Percentiles rank a stretch among this genome's conserved stretches.
Evolutionary conservation across 129 eudicot species (phyloP).

Genomic region (Smallanthus sonchifolius): DNA sequence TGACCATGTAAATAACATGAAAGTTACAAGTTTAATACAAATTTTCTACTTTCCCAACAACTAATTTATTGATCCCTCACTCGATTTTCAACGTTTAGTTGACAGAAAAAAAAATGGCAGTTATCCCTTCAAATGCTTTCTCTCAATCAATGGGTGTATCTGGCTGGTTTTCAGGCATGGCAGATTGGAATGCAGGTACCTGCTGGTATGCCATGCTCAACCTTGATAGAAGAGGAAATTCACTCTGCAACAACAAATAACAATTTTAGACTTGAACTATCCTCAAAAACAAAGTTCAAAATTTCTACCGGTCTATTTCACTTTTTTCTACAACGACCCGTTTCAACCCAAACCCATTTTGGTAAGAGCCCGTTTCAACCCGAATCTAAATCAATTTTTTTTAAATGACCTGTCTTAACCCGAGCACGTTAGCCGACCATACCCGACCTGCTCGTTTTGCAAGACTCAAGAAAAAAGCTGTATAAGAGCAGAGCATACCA

Average conservation of each 20-base stretch:
- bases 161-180: conserved; percentile 65
- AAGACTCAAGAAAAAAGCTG: no score
- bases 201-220: conserved; percentile 51
- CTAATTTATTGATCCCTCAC: neutral
- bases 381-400: no score
- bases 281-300: neutral
- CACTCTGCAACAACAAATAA: conserved; percentile 36
- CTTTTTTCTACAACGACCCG: neutral
- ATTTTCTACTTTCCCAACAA: neutral
- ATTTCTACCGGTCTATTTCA: neutral
- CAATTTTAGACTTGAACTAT: neutral
- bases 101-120: neutral
- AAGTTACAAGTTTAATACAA: neutral
- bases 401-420: no score
- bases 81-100: neutral
- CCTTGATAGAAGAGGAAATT: conserved; percentile 54
- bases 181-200: conserved; percentile 51
- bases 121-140: neutral
- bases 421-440: no score
- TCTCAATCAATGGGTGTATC: conserved; percentile 21
- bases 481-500: conserved; percentile 37
- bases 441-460: no score
- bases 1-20: no score
- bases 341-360: no score
- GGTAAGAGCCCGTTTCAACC: no score